phyloP scores from a whole-genome alignment of 179 eudicot genomes.

The Beta macrorhiza region DNA sequence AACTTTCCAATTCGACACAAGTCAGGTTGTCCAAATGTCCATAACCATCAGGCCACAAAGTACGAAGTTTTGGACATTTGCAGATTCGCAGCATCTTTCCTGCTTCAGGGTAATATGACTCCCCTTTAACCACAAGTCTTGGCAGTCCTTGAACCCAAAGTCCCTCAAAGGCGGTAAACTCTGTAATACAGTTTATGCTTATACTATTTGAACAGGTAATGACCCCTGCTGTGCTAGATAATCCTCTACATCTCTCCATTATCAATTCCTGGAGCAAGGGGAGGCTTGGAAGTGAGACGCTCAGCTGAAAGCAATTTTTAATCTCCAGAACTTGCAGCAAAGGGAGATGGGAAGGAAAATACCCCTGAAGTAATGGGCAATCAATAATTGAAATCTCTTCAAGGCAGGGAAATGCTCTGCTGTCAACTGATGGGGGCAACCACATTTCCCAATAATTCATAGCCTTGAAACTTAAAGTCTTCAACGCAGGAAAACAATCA shows the following conservation, averaged over 20 bases:
- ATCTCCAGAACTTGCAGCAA: neutral
- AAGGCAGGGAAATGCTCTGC: conserved; percentile 3
- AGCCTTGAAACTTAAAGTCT: neutral
- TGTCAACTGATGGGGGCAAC: neutral
- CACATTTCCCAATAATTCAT: conserved; percentile 6
- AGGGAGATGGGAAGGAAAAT: neutral
- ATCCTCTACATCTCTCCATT: neutral
- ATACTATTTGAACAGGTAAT: neutral
- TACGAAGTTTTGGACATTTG: too few relatives aligned
- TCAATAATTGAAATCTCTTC: neutral
- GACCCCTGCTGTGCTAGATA: neutral
- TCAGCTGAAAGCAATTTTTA: neutral
- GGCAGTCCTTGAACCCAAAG: too few relatives aligned
- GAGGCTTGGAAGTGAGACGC: conserved; percentile 4
- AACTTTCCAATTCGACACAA: too few relatives aligned
- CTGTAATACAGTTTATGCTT: neutral
- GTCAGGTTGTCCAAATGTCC: too few relatives aligned
- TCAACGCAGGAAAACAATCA: conserved; percentile 3
- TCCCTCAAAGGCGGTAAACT: neutral
- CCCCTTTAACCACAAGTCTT: too few relatives aligned
- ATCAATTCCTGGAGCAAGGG: neutral
- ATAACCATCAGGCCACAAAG: too few relatives aligned
- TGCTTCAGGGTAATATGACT: too few relatives aligned
- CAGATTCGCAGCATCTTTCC: too few relatives aligned
- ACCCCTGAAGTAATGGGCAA: neutral